Percentiles rank a stretch among this genome's conserved stretches.
Evolutionary conservation across 441 rosid genomes (phyloP).

Genomic region (Heliophila coronopifolia): DNA sequence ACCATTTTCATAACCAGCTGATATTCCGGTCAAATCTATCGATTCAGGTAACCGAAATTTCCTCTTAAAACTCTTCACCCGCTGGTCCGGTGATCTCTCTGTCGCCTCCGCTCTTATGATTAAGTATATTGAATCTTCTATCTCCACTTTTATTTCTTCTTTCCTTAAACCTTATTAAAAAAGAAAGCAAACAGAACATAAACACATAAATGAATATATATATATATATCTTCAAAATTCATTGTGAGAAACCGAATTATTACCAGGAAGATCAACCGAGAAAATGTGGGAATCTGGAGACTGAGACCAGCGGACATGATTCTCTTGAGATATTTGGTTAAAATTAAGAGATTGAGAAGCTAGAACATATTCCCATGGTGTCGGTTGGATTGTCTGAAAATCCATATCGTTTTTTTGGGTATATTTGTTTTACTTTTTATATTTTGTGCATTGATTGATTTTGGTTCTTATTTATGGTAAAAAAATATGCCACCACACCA

Average conservation of each 20-base stretch:
- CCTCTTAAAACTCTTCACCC: constrained; percentile 48
- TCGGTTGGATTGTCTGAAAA: constrained; percentile 28
- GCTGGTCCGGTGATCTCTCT: constrained; percentile 30
- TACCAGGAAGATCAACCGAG: constrained; percentile 80
- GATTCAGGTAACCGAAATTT: constrained; percentile 61
- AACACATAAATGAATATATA: not conserved
- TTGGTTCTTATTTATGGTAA: not conserved
- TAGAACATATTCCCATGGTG: constrained; percentile 43
- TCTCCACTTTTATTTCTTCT: constrained; percentile 68
- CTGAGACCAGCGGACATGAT: constrained; percentile 62
- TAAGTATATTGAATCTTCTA: constrained; percentile 63
- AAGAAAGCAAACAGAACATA: constrained; percentile 3
- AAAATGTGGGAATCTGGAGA: constrained; percentile 66
- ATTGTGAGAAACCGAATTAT: no score
- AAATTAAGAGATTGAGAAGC: constrained; percentile 30
- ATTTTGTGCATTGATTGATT: not conserved
- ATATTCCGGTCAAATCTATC: constrained; percentile 49
- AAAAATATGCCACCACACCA: constrained; percentile 1
- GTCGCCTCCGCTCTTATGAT: constrained; percentile 52
- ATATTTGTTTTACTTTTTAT: not conserved
- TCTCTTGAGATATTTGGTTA: constrained; percentile 33
- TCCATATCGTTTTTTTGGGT: constrained; percentile 36
- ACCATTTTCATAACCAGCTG: constrained; percentile 63
- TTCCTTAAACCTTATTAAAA: constrained; percentile 55
- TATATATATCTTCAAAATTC: no score